Evolutionary conservation across 129 eudicot genomes (phyloP), one percentile per base, ranked within the genome.

Genomic region (Saussurea involucrata): DNA sequence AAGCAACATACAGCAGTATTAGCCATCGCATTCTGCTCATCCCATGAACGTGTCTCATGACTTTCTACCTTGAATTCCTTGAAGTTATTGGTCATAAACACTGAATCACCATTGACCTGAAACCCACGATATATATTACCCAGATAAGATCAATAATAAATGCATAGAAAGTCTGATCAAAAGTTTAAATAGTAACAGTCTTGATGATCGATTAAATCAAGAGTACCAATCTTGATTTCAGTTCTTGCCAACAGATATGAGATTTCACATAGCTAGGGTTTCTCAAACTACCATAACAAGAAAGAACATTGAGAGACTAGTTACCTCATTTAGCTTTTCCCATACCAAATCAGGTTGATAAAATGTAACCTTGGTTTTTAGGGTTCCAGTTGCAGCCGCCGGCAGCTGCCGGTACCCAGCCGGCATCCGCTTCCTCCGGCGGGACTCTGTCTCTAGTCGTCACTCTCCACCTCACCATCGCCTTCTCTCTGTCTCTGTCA

Each of bases 281-380:
- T 11, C 32, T 69, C 73, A 22, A 37, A 37, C 2, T 49, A 20
- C 73, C 18, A 69, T 37, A 36, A 36, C 29, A 65, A 12, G 1
- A 13, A 74, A 66, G 44, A 60, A 71, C 2, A 31, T 67, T 11
- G 66, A 32, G 36, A 66, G 72, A 24, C 22, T 46, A 24, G 42
- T 78, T 84, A 92, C 99, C 97, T 92, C 97, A 83, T 86, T 86
- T 66, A 95, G 84, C 84, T 92, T 95, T 76, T 95, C 99, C 99
- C 99, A 95, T 24, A 92, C 92, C 79, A 95, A 71, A 80, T 88
- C 99, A 27, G 97, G 95, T 86, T 90, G 89, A 83, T 82, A n/a
- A n/a, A n/a, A n/a, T n/a, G n/a, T n/a, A n/a, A n/a, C n/a, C n/a
- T n/a, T n/a, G n/a, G n/a, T n/a, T n/a, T n/a, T n/a, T n/a, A n/a